Percentiles rank a stretch among this genome's conserved stretches.
These are phyloP conservation scores for Cryptosporidium muris DNA, from an alignment of 169 alveolate species.

Conservation along the genomic window DNA sequence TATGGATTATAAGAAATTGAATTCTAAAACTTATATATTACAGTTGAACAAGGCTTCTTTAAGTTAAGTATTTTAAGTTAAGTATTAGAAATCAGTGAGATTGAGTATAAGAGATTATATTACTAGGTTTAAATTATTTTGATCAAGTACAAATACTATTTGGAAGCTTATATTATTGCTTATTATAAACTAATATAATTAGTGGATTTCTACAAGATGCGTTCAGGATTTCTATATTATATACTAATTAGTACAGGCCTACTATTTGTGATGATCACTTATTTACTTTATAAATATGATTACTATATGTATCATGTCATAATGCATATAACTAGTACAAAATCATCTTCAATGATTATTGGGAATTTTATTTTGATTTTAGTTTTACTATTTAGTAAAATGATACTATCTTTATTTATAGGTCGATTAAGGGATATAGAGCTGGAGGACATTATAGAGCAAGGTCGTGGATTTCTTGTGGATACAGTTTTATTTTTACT, in stretches of 20 bases:
- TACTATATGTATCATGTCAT: slow-evolving; percentile 35
- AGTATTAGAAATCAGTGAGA: too few species aligned
- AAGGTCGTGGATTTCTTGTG: slow-evolving; percentile 82
- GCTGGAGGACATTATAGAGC: slow-evolving; percentile 81
- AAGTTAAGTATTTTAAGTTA: too few species aligned
- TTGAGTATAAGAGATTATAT: too few species aligned
- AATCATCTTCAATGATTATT: slow-evolving; percentile 49
- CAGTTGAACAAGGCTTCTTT: too few species aligned
- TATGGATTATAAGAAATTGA: too few species aligned
- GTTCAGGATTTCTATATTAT: background rate
- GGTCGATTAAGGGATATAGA: slow-evolving; percentile 33
- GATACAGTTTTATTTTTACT: slow-evolving; percentile 85
- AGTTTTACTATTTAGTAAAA: slow-evolving; percentile 10
- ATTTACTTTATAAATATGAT: slow-evolving; percentile 44
- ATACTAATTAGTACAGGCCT: slow-evolving; percentile 14
- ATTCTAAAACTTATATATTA: too few species aligned
- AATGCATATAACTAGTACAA: slow-evolving; percentile 50
- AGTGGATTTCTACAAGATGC: too few species aligned
- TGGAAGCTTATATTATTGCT: too few species aligned
- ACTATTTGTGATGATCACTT: slow-evolving; percentile 17
- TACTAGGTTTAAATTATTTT: too few species aligned
- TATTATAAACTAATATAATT: too few species aligned
- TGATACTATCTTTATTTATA: slow-evolving; percentile 17
- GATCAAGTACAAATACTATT: too few species aligned
- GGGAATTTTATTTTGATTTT: slow-evolving; percentile 29